A percentile compares a stretch with the other conserved stretches of the same genome.
These are phyloP conservation scores for Musa itinerans DNA, from an alignment of 176 grass and related monocot genomes.

Conservation along the genomic window DNA sequence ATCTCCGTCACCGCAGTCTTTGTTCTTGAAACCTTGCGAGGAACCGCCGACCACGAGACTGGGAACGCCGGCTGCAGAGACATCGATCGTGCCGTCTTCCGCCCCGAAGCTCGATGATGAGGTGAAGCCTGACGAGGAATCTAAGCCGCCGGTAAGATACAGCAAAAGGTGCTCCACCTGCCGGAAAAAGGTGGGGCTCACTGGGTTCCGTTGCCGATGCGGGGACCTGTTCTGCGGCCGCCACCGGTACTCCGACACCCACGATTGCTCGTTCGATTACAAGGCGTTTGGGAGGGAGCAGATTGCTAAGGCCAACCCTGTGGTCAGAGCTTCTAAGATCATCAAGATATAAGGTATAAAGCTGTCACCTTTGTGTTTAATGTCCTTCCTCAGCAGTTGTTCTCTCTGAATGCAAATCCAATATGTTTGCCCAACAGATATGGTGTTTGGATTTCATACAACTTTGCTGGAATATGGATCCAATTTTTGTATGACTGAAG, in stretches of 20 bases:
- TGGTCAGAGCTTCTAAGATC: background rate
- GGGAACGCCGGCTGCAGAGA: background rate
- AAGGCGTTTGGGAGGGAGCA: background rate
- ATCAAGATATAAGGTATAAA: background rate
- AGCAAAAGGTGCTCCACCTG: background rate
- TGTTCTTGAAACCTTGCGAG: background rate
- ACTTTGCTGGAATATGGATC: background rate
- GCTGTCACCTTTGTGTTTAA: background rate
- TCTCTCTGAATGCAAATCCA: background rate
- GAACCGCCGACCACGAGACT: background rate
- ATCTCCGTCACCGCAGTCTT: background rate
- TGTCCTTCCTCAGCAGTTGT: background rate
- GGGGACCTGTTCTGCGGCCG: background rate
- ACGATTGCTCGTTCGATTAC: conserved; percentile 2
- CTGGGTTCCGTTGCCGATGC: background rate
- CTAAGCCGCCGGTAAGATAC: background rate
- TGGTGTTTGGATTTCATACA: background rate
- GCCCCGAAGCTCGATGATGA: background rate
- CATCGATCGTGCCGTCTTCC: background rate
- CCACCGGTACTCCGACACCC: background rate
- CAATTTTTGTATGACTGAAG: background rate
- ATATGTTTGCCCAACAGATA: too few relatives aligned
- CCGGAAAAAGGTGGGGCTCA: background rate
- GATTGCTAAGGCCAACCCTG: background rate
- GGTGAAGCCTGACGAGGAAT: background rate